Evolutionary conservation across 768 basidiomycete species (phyloP), one percentile per base, ranked within the genome.

Genomic region (Boletus vinaceobasis): DNA sequence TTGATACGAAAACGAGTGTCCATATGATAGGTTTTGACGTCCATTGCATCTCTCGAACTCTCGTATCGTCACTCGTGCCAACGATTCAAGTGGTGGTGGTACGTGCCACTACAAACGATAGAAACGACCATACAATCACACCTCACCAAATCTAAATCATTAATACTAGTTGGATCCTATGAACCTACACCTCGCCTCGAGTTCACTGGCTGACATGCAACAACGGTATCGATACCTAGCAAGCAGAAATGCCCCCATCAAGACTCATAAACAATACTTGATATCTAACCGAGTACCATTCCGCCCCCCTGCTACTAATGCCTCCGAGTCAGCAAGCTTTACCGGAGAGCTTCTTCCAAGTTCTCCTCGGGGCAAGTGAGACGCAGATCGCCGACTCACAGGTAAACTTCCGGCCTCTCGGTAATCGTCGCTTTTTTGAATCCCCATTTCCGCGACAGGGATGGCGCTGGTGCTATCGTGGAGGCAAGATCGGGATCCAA

Each of bases 381-480:
- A 23, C 23, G 23, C 23, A 23, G 23, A 23, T 23, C 4, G 23
- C 23, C 23, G 23, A 23, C 23, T 23, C 23, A 23, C 23, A 23
- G 23, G 23, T 4, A 23, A 7, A 59, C 59, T 13, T 71, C 63
- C 0, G 57, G 52, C 32, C 68, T 68, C 45, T 70, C 68, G 27
- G 45, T 53, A 13, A 70, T 60, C 17, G 55, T 70, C 46, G 67
- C 70, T 21, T 53, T 52, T 63, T 69, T 23, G 23, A 23, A 23
- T 23, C 15, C 64, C 56, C 51, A 60, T 68, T 48, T 66, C 70
- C 35, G 48, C 21, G 4, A 48, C 39, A 42, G 55, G 4, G 0
- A 10, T 11, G 2, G 40, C 45, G 42, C 50, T 10, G 46, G 55
- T 29, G 44, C 46, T 8, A 29, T 26, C 50, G 11, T 43, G 5